Percentiles rank a stretch among this genome's conserved stretches.
phyloP scores from a whole-genome alignment of 768 basidiomycete species.

The Boletus rubescentipes region DNA sequence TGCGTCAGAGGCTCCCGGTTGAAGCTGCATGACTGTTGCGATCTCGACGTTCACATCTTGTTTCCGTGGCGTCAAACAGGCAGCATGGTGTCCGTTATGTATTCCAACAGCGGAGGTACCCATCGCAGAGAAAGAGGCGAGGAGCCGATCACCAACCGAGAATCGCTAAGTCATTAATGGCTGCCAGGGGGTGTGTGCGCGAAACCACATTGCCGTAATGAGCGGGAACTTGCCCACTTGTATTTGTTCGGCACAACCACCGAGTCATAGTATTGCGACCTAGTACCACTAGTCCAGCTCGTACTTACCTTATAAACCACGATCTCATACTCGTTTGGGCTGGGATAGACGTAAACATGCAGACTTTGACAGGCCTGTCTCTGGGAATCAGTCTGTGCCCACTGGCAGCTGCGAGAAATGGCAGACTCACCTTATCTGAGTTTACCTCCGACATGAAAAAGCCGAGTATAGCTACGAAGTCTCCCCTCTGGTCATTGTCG shows the following conservation, averaged over 20 bases:
- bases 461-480: conserved; percentile 20
- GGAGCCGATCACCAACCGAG: conserved; percentile 22
- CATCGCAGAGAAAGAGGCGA: not conserved
- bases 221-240: conserved; percentile 13
- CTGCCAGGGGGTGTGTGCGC: conserved; percentile 5
- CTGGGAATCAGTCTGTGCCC: not conserved
- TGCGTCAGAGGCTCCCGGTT: not conserved
- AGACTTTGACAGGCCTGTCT: not conserved
- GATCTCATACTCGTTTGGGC: conserved; percentile 1
- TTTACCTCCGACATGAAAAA: conserved; percentile 8
- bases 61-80: conserved; percentile 3
- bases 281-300: not conserved
- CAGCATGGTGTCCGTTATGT: conserved; percentile 12
- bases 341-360: conserved; percentile 18
- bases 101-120: conserved; percentile 1
- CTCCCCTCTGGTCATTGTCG: conserved; percentile 15
- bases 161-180: conserved; percentile 19
- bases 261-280: conserved; percentile 4
- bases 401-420: not conserved
- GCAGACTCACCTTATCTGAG: conserved; percentile 20
- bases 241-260: conserved; percentile 20
- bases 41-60: not conserved
- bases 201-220: conserved; percentile 29
- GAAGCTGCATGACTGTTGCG: not conserved
- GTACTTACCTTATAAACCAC: not conserved